phyloP scores from a whole-genome alignment of 2,329 filamentous ascomycete genomes.

The Epichloe gansuensis region DNA sequence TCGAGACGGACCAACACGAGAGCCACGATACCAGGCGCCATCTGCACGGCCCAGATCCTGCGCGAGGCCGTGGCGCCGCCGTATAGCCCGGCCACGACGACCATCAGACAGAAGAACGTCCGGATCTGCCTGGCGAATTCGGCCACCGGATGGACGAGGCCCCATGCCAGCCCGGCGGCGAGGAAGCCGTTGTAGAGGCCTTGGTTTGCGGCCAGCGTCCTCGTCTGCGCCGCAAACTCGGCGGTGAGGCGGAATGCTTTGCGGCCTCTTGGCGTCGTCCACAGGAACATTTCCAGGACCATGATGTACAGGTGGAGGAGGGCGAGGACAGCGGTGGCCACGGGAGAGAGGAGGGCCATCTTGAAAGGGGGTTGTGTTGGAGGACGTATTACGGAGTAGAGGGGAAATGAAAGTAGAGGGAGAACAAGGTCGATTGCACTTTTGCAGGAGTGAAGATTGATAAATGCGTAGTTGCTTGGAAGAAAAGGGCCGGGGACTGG shows the following conservation, averaged over 20 bases:
- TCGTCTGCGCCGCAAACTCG: conserved; percentile 33
- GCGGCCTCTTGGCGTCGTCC: conserved; percentile 32
- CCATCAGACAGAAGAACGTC: conserved; percentile 34
- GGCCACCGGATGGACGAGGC: conserved; percentile 29
- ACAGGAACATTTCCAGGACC: conserved; percentile 36
- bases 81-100: conserved; percentile 31
- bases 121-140: conserved; percentile 30
- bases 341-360: conserved; percentile 13
- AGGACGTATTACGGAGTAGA: too few species aligned
- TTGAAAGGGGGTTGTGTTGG: background rate
- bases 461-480: too few species aligned
- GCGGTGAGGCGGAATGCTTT: conserved; percentile 30
- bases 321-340: conserved; percentile 26
- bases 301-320: conserved; percentile 35
- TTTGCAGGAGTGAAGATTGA: too few species aligned
- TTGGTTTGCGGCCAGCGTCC: conserved; percentile 34
- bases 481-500: too few species aligned
- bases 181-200: conserved; percentile 41
- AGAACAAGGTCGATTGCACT: too few species aligned
- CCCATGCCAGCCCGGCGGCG: conserved; percentile 35
- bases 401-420: too few species aligned
- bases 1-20: conserved; percentile 10
- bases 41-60: conserved; percentile 32
- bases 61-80: conserved; percentile 28
- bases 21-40: conserved; percentile 13